Percentiles rank a stretch among this genome's conserved stretches.
Evolutionary conservation across 495 filamentous ascomycete species (phyloP).

Genomic region (Choiromyces venosus): DNA sequence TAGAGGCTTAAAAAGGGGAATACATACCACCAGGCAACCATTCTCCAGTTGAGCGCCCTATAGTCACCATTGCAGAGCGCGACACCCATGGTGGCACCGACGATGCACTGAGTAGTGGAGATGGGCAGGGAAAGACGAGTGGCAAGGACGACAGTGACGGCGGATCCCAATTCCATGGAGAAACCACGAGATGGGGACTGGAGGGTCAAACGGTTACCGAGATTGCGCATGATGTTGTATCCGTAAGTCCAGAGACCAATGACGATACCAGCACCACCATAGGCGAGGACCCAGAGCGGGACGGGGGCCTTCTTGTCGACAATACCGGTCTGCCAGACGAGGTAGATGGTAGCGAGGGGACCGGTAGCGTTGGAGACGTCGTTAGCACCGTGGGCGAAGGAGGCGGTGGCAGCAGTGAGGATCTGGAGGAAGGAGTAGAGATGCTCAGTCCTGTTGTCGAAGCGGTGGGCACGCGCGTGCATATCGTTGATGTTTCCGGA

Average conservation of each 20-base stretch:
- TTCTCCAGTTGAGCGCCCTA: slow-evolving; percentile 57
- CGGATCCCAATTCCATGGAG: slow-evolving; percentile 63
- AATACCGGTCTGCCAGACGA: slow-evolving; percentile 57
- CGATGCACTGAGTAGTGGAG: slow-evolving; percentile 59
- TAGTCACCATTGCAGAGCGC: slow-evolving; percentile 57
- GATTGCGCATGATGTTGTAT: slow-evolving; percentile 63
- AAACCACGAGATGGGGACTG: slow-evolving; percentile 64
- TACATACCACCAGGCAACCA: slow-evolving; percentile 50
- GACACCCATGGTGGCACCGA: slow-evolving; percentile 58
- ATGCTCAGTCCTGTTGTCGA: slow-evolving; percentile 71
- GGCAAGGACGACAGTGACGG: slow-evolving; percentile 63
- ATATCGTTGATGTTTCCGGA: slow-evolving; percentile 53
- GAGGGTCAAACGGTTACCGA: slow-evolving; percentile 65
- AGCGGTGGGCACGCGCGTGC: slow-evolving; percentile 59
- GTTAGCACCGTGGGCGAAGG: slow-evolving; percentile 76
- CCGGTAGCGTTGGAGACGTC: slow-evolving; percentile 74
- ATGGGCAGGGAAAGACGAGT: slow-evolving; percentile 55
- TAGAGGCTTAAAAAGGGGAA: neutral
- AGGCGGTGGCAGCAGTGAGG: slow-evolving; percentile 66
- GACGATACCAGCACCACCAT: slow-evolving; percentile 54
- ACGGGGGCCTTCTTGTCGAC: slow-evolving; percentile 51
- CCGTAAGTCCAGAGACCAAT: slow-evolving; percentile 66
- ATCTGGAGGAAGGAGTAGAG: slow-evolving; percentile 71
- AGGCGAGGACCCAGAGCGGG: slow-evolving; percentile 62
- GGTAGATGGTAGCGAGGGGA: slow-evolving; percentile 64